Conservation (phyloP, 164 flowering plant species). For the Dillenia suffruticosa region DNA sequence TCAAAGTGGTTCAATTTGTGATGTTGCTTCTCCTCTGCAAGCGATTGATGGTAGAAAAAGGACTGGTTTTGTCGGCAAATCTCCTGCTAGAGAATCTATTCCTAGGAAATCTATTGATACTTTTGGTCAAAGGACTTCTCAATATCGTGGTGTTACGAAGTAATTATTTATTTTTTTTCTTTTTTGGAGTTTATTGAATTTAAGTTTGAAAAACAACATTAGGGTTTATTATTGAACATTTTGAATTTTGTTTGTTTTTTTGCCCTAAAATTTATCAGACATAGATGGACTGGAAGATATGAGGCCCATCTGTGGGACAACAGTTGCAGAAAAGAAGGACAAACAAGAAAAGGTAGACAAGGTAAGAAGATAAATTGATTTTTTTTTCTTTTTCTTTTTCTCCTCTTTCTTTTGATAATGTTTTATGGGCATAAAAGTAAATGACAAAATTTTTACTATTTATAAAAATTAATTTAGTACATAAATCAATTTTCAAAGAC, state of each 20-base stretch:
- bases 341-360: slow-evolving; percentile 93
- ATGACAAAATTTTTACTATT: too few relatives aligned
- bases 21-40: slow-evolving; percentile 10
- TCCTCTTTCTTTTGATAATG: too few relatives aligned
- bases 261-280: slow-evolving; percentile 27
- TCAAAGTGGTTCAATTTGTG: slow-evolving; percentile 1
- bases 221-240: too few relatives aligned
- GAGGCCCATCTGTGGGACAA: slow-evolving; percentile 95
- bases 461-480: too few relatives aligned
- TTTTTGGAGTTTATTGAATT: neutral
- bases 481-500: too few relatives aligned
- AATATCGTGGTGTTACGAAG: slow-evolving; percentile 94
- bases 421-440: too few relatives aligned
- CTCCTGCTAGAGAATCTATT: slow-evolving; percentile 33
- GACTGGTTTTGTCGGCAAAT: slow-evolving; percentile 16
- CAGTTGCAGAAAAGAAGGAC: slow-evolving; percentile 90
- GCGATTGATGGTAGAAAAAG: slow-evolving; percentile 33
- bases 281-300: slow-evolving; percentile 90
- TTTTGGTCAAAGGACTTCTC: slow-evolving; percentile 91
- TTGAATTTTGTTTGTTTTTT: too few relatives aligned
- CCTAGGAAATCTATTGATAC: slow-evolving; percentile 77
- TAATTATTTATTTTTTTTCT: slow-evolving; percentile 3
- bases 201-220: neutral
- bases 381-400: neutral
- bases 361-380: slow-evolving; percentile 27